These are phyloP conservation scores for Scleroderma bovista DNA, from an alignment of 768 basidiomycete genomes.

Conservation along the genomic window DNA sequence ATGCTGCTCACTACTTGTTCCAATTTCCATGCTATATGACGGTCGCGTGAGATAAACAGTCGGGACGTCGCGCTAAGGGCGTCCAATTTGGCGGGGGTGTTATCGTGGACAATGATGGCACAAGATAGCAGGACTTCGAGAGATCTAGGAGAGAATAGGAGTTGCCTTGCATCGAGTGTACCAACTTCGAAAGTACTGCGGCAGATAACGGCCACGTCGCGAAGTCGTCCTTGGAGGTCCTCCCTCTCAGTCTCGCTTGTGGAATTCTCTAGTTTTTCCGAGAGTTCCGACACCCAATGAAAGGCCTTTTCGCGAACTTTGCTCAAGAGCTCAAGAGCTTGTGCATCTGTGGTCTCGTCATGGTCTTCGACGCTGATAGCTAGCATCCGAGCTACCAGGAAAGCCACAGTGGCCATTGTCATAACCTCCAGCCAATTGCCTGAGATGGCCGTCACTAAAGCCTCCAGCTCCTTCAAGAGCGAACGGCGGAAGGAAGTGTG, in stretches of 20 bases:
- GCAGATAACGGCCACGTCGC: slow-evolving; percentile 8
- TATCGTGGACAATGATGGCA: slow-evolving; percentile 13
- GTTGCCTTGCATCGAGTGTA: background rate
- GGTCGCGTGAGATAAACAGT: slow-evolving; percentile 28
- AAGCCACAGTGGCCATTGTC: slow-evolving; percentile 24
- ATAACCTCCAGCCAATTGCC: slow-evolving; percentile 34
- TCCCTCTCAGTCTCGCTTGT: background rate
- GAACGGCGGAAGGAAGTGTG: slow-evolving; percentile 25
- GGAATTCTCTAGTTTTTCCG: slow-evolving; percentile 10
- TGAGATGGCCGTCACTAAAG: slow-evolving; percentile 26
- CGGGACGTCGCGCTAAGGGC: slow-evolving; percentile 7
- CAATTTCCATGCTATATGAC: slow-evolving; percentile 26
- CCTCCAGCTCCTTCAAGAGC: slow-evolving; percentile 29
- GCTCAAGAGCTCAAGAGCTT: slow-evolving; percentile 21
- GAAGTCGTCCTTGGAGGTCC: slow-evolving; percentile 1
- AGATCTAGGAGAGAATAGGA: slow-evolving; percentile 22
- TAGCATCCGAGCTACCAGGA: slow-evolving; percentile 30
- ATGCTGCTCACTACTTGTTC: slow-evolving; percentile 13
- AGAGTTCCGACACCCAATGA: slow-evolving; percentile 33
- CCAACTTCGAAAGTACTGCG: slow-evolving; percentile 27
- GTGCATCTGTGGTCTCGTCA: slow-evolving; percentile 8
- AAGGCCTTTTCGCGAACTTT: slow-evolving; percentile 26
- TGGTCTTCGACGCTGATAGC: slow-evolving; percentile 9
- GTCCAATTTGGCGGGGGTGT: slow-evolving; percentile 7
- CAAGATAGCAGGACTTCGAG: slow-evolving; percentile 28